These are phyloP conservation scores for Tulasnella sp. DNA, from an alignment of 768 basidiomycete genomes.

Conservation along the genomic window DNA sequence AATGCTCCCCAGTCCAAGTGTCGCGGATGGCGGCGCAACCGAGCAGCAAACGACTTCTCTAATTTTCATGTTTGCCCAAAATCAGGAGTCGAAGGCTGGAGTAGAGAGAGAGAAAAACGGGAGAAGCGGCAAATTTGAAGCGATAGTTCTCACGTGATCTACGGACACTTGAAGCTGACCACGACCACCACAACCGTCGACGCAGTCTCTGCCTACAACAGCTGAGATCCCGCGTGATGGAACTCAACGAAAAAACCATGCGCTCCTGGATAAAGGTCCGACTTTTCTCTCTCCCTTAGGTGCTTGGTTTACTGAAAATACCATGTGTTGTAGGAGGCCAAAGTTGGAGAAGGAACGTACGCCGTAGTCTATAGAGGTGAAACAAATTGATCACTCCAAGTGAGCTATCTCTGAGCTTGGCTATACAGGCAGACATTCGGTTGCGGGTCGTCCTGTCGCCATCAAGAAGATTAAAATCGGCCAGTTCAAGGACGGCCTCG, in stretches of 20 bases:
- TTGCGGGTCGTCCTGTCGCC: conserved; percentile 77
- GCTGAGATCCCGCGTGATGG: background rate
- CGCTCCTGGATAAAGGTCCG: background rate
- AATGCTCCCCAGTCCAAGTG: conserved; percentile 53
- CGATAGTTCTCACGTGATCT: background rate
- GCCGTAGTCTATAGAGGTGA: conserved; percentile 90
- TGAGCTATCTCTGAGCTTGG: background rate
- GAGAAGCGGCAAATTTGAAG: background rate
- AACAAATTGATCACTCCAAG: background rate
- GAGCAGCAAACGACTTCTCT: conserved; percentile 64
- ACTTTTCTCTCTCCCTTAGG: background rate
- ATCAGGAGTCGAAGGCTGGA: background rate
- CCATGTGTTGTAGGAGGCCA: conserved; percentile 30
- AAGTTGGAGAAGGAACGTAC: conserved; percentile 69
- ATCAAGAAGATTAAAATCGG: conserved; percentile 99
- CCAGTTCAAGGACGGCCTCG: conserved; percentile 93
- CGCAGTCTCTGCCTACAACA: background rate
- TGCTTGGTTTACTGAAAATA: background rate
- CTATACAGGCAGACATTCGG: conserved; percentile 56
- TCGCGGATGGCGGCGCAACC: conserved; percentile 42
- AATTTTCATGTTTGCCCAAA: conserved; percentile 40
- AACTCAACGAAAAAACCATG: background rate
- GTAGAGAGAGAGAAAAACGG: background rate
- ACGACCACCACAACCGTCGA: background rate
- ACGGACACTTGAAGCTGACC: background rate